Percentiles rank a stretch among this genome's conserved stretches.
Conservation (phyloP, 2,329 filamentous ascomycete species). For the Verticillium nonalfalfae region DNA sequence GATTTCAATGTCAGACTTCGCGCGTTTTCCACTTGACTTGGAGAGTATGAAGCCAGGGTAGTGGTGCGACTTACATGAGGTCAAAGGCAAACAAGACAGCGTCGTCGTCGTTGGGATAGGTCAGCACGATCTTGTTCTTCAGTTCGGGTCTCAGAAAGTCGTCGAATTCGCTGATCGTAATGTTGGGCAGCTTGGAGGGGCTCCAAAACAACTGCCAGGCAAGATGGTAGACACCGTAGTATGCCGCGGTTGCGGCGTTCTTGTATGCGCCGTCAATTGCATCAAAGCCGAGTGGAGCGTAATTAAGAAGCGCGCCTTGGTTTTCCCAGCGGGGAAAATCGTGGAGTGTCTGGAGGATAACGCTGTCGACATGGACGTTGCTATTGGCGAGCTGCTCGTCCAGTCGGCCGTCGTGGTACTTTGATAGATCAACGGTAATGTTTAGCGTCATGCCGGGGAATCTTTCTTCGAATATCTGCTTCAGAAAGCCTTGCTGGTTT, state of each 20-base stretch:
- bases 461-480: constrained; percentile 33
- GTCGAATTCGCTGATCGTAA: constrained; percentile 28
- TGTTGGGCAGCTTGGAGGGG: constrained; percentile 24
- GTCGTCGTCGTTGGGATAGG: constrained; percentile 53
- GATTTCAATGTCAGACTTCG: neutral
- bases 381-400: constrained; percentile 35
- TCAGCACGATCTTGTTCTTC: constrained; percentile 47
- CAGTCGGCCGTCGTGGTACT: constrained; percentile 42
- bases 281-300: constrained; percentile 39
- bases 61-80: constrained; percentile 29
- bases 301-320: constrained; percentile 38
- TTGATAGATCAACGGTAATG: constrained; percentile 47
- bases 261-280: constrained; percentile 33
- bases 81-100: constrained; percentile 45
- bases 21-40: neutral
- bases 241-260: constrained; percentile 31
- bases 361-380: constrained; percentile 35
- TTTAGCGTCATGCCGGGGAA: constrained; percentile 47
- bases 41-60: neutral
- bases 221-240: constrained; percentile 32
- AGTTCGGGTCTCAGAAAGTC: constrained; percentile 41
- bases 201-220: constrained; percentile 30
- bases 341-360: constrained; percentile 42
- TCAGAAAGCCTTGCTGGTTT: constrained; percentile 29
- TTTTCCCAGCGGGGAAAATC: constrained; percentile 46